These are phyloP conservation scores for Fraxinus xanthoxyloides DNA, from an alignment of 305 asterid genomes.

Conservation along the genomic window DNA sequence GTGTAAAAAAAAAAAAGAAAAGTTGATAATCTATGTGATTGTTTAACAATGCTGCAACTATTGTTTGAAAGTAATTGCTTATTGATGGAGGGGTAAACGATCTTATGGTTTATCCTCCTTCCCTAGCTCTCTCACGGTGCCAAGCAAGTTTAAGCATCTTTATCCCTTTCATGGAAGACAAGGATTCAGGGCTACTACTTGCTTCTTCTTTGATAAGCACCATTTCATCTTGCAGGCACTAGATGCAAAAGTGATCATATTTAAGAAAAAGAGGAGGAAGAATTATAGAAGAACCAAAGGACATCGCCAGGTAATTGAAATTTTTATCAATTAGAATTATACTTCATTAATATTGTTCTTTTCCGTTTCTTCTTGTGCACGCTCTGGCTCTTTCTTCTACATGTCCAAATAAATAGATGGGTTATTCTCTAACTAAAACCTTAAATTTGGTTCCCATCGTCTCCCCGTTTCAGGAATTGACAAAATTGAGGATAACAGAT, in stretches of 20 bases:
- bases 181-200: neutral
- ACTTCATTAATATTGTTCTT: neutral
- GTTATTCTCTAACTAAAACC: conserved; percentile 3
- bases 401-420: neutral
- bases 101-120: neutral
- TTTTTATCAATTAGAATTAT: conserved; percentile 4
- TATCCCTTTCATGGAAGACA: neutral
- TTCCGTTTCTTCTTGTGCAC: neutral
- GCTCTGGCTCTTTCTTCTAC: neutral
- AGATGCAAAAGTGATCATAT: conserved; percentile 91
- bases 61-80: neutral
- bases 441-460: neutral
- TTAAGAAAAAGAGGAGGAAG: conserved; percentile 97
- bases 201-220: neutral
- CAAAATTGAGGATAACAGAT: conserved; percentile 51
- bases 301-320: conserved; percentile 78
- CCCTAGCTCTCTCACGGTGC: neutral
- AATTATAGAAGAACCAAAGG: conserved; percentile 89
- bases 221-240: conserved; percentile 56
- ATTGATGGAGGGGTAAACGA: neutral
- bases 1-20: neutral
- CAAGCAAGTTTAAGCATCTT: neutral
- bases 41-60: neutral
- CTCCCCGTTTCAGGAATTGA: conserved; percentile 43
- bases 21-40: neutral